Base-by-base conservation (phyloP, 1,284 basidiomycete genomes). In the Fomitopsis pinicola region DNA sequence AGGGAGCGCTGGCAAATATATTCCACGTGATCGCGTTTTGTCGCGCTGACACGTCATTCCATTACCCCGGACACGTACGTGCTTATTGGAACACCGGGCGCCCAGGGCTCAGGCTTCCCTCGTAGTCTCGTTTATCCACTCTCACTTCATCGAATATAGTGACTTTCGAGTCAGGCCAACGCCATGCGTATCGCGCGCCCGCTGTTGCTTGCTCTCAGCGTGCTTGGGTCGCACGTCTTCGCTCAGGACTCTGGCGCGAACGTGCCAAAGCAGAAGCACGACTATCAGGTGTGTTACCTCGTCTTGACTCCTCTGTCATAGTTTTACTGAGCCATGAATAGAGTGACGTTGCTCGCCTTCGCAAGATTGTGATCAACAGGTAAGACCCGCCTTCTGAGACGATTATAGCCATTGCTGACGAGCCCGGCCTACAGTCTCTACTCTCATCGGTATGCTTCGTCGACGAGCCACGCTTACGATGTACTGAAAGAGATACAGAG, bases 321-420 rank as follows among this genome's bases (percentile, higher is more conserved):
- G 14, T 53, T 1, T 38, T 22, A 35, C 33, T 17, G 55, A 30
- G 57, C n/a, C 42, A 55, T 45, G 33, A 55, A 42, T 69, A 97
- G 94, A 95, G 93, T 69, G 95, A 97, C 76, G 94, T 97, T 63
- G 84, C 93, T 40, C 90, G 94, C 68, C 83, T 97, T 64, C 86
- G 95, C 62, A 92, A 91, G 68, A 94, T 97, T 64, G 95, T 97
- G 64, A 94, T 97, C 69, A 92, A 95, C 78, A 92, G 89, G 89
- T 82, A 67, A 61, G 77, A 68, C 19, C 9, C 22, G 8, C 3
- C 33, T 14, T 22, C 9, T 50, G 17, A 12, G 15, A 19, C 28
- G 42, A 46, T 5, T 15, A 22, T 36, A 14, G 22, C 17, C 22
- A 22, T 8, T 1, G 46, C 19, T 53, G 17, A 28, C 30, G n/a